phyloP scores from a whole-genome alignment of 2,329 filamentous ascomycete species.

The Moelleriella libera region DNA sequence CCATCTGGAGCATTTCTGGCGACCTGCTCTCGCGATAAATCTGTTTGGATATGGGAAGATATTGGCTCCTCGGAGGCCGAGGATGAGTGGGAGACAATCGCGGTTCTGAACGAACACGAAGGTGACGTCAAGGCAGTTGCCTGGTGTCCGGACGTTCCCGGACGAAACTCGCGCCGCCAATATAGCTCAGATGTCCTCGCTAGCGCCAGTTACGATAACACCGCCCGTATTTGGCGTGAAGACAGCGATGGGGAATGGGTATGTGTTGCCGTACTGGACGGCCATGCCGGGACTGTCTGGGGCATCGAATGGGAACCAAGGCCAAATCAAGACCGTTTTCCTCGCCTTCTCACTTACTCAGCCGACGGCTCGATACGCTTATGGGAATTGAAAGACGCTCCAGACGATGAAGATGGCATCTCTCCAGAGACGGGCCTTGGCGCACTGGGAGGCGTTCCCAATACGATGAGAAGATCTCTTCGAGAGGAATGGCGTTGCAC shows the following conservation, averaged over 20 bases:
- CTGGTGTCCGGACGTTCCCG: constrained; percentile 66
- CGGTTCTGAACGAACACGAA: constrained; percentile 86
- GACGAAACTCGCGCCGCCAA: constrained; percentile 27
- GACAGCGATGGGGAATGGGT: constrained; percentile 85
- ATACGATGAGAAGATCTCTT: constrained; percentile 66
- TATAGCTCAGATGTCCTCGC: constrained; percentile 62
- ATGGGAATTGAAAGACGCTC: constrained; percentile 54
- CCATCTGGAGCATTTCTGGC: constrained; percentile 68
- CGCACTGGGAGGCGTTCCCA: constrained; percentile 56
- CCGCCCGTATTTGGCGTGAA: constrained; percentile 76
- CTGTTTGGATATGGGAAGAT: constrained; percentile 98
- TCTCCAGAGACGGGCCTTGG: constrained; percentile 11
- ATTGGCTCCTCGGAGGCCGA: constrained; percentile 58
- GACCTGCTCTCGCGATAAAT: constrained; percentile 85
- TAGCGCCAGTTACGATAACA: constrained; percentile 89
- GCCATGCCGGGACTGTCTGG: constrained; percentile 83
- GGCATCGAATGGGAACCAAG: constrained; percentile 57
- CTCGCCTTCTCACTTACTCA: constrained; percentile 66
- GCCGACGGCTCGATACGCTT: constrained; percentile 70
- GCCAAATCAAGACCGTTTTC: constrained; percentile 27
- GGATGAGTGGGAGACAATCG: constrained; percentile 94
- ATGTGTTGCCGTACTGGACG: constrained; percentile 68
- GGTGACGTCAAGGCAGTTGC: constrained; percentile 89
- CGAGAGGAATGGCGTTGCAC: constrained; percentile 79
- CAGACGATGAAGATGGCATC: constrained; percentile 26